These are phyloP conservation scores for Leishmania amazonensis DNA, from an alignment of 208 protist genomes.

Conservation along the genomic window DNA sequence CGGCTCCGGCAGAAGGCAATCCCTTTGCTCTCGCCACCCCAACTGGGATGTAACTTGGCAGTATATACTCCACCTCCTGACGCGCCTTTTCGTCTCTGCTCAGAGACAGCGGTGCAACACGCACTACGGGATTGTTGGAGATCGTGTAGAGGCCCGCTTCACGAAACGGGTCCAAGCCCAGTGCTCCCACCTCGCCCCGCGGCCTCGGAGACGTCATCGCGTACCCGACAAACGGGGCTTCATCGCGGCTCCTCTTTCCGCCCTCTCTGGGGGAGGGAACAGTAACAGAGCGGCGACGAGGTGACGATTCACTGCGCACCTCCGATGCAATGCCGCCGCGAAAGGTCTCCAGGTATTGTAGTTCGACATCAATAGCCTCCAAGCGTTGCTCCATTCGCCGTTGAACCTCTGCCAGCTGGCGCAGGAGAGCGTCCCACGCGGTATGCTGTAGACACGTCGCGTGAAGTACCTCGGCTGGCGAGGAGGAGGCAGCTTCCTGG, in stretches of 20 bases:
- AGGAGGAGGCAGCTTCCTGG: neutral
- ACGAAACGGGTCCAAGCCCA: slow-evolving; percentile 5
- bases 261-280: neutral
- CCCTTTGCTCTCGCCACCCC: neutral
- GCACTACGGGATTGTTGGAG: slow-evolving; percentile 6
- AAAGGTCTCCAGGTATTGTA: slow-evolving; percentile 15
- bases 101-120: slow-evolving; percentile 1
- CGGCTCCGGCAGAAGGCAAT: neutral
- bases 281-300: neutral
- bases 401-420: slow-evolving; percentile 1
- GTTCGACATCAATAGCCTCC: neutral
- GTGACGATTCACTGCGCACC: neutral
- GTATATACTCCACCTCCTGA: slow-evolving; percentile 14
- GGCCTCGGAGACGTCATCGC: neutral
- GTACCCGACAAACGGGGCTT: neutral
- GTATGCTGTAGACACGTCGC: neutral
- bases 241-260: slow-evolving; percentile 5
- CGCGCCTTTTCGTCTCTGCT: slow-evolving; percentile 10
- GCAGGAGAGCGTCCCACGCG: neutral
- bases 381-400: slow-evolving; percentile 4
- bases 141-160: slow-evolving; percentile 20
- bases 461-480: neutral
- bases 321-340: slow-evolving; percentile 1
- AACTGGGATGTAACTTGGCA: neutral
- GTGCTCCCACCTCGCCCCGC: neutral